Evolutionary conservation across 1,284 basidiomycete genomes (phyloP), one percentile per base, ranked within the genome.

Genomic region (Ceratobasidium sp.): DNA sequence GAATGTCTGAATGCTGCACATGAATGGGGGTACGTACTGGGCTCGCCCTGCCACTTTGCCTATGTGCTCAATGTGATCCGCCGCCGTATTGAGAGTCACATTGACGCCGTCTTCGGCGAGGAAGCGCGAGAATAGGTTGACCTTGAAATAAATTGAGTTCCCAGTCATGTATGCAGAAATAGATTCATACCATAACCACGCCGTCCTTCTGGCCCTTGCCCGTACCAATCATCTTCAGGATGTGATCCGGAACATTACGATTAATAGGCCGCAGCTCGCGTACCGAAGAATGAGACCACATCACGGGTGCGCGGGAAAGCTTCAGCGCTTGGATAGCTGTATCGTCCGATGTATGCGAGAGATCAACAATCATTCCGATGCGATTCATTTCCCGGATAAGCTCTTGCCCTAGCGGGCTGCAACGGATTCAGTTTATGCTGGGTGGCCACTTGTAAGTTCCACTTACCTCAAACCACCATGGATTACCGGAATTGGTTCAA

Each of bases 341-440:
- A 59, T 84, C 82, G 76, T 95, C 93, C 1, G 90, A 91, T 0
- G 91, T 93, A 78, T 95, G 93, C 16, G 88, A 90, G 53, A 94
- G 80, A 76, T 94, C 91, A 29, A 93, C 83, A 60, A 93, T 80
- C 76, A 94, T 85, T 13, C 94, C 94, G 21, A 97, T 80, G 41
- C 94, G 85, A 78, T 96, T 96, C 89, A 96, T 90, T 79, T 97
- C 95, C 44, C 84, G 81, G 67, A 97, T 83, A 54, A 96, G 83
- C 19, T 81, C 79, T 42, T 79, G 78, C 1, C 95, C 94, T 29
- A 96, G 80, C 1, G 81, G 68, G 71, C 89, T 90, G 69, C 33
- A 46, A 27, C 5, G 19, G 7, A 25, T 16, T 16, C 42, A 66
- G 47, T 54, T 16, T 25, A 47, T 36, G 11, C 1, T 25, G 16